Evolutionary conservation across 306 rosid species (phyloP).

Genomic region (Cucurbita moschata): DNA sequence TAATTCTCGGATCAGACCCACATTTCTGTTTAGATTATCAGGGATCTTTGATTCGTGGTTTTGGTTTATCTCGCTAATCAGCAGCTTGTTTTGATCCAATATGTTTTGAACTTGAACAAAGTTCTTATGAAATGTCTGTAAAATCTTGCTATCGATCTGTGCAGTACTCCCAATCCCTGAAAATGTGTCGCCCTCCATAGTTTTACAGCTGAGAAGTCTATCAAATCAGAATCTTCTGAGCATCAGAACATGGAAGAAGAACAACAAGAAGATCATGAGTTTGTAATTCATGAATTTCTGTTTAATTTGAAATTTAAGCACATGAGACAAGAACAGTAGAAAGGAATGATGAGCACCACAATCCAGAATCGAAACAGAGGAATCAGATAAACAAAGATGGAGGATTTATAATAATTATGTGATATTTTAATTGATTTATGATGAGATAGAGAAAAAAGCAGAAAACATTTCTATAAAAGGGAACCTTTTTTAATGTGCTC

Average conservation of each 20-base stretch:
- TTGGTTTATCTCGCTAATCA: conserved; percentile 91
- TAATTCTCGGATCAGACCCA: conserved; percentile 76
- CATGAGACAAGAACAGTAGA: conserved; percentile 65
- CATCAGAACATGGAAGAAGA: conserved; percentile 9
- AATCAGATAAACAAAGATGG: conserved; percentile 27
- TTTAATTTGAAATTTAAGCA: conserved; percentile 10
- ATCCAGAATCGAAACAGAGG: conserved; percentile 29
- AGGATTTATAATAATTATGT: conserved; percentile 1
- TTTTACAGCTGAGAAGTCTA: conserved; percentile 15
- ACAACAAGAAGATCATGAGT: neutral
- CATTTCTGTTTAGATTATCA: conserved; percentile 78
- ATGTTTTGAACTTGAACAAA: conserved; percentile 84
- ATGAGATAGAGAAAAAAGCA: conserved; percentile 57
- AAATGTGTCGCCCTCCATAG: conserved; percentile 84
- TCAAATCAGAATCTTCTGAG: conserved; percentile 41
- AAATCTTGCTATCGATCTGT: conserved; percentile 51
- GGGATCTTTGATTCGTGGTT: conserved; percentile 91
- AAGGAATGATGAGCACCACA: conserved; percentile 63
- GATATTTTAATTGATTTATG: conserved; percentile 19
- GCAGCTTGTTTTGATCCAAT: conserved; percentile 81
- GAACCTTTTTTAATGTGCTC: conserved; percentile 58
- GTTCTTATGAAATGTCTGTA: conserved; percentile 72
- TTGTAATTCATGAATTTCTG: neutral
- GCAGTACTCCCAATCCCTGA: conserved; percentile 49
- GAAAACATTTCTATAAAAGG: conserved; percentile 71